A percentile compares a stretch with the other conserved stretches of the same genome.
Evolutionary conservation across 2,329 filamentous ascomycete genomes (phyloP).

Genomic region (Epichloe bromicola): DNA sequence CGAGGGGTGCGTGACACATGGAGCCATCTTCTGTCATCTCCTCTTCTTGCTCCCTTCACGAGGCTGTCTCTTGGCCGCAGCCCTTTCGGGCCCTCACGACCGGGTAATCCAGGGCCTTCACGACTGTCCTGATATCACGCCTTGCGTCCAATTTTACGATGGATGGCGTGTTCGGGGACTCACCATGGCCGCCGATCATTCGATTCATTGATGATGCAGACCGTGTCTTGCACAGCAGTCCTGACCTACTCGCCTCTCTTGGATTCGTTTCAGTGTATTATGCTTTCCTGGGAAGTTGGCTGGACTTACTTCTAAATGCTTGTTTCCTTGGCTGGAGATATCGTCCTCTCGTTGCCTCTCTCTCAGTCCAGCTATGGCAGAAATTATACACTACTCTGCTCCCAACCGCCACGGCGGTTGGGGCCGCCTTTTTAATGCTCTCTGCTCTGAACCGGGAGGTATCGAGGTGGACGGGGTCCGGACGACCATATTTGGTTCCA

Average conservation of each 20-base stretch:
- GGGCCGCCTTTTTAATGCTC: neutral
- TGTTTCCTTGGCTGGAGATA: conserved; percentile 2
- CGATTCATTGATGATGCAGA: conserved; percentile 11
- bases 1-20: too few species aligned
- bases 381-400: neutral
- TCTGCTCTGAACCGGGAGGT: neutral
- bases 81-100: neutral
- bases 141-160: conserved; percentile 7
- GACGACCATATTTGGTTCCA: conserved; percentile 45
- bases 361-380: neutral
- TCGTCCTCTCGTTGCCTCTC: neutral
- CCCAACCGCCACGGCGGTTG: neutral
- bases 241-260: neutral
- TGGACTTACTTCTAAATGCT: conserved; percentile 11
- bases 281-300: conserved; percentile 8
- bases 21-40: too few species aligned
- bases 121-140: neutral
- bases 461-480: conserved; percentile 4
- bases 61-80: neutral
- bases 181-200: conserved; percentile 11
- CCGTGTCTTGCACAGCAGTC: conserved; percentile 2
- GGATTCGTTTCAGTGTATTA: conserved; percentile 9
- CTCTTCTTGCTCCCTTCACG: conserved; percentile 5
- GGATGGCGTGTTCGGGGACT: conserved; percentile 16
- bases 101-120: neutral